Base-by-base conservation (phyloP, 495 filamentous ascomycete genomes). In the Chlorociboria aeruginascens region DNA sequence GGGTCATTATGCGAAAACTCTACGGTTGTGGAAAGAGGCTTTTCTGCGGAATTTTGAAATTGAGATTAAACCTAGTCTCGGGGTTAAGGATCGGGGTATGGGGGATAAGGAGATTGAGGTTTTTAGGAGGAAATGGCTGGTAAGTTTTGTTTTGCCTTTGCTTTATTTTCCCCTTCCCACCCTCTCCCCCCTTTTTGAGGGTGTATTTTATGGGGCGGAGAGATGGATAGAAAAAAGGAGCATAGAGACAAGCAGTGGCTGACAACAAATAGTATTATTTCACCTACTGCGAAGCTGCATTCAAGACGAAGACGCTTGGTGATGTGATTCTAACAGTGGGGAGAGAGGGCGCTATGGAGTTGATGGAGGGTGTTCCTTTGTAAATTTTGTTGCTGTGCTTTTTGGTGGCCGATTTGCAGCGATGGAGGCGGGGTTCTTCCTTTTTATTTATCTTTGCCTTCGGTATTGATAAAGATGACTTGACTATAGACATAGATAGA, bases 281-380 rank as follows among this genome's bases (percentile, higher is more conserved):
- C 57, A 65, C 73, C 8, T 86, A 85, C 58, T 83, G 77, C 43
- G 81, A 86, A 56, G 82, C 80, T 16, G 82, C 82, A 0, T 86
- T 86, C 57, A 65, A 71, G 43, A 78, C 77, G 20, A 82, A 84
- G 61, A 79, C 79, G 7, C 62, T 86, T 40, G 79, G 80, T 1
- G 82, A 86, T 62, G 79, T 79, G 14, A 79, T 85, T 44, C 71
- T 88, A 45, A 75, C 66, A 2, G 70, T 81, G n/a, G 78, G 71
- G 3, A 69, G 81, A 35, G 81, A 83, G 57, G 81, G 81, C 1
- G 72, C 78, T 20, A 66, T 72, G 60, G 78, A 82, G 63, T 66
- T 83, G 66, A 75, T 81, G 66, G 80, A 83, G 60, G 70, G 72
- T 32, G 72, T 84, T 56, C 79, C 78, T 8, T 54, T 81, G 25